Evolutionary conservation across 139 green algal species (phyloP).

Genomic region (Micromonas commoda): DNA sequence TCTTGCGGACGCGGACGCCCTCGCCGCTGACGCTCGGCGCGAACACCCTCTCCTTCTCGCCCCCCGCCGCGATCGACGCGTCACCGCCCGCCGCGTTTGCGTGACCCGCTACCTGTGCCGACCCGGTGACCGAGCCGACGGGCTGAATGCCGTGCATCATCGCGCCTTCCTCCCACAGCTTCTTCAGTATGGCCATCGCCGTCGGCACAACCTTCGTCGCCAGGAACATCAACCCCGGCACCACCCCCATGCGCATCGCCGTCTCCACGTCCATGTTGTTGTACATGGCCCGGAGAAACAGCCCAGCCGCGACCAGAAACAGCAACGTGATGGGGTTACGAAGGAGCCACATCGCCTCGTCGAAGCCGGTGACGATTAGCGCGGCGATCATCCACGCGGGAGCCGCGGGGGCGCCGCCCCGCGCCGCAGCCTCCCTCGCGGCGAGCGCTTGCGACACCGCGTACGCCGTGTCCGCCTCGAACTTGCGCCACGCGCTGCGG

Average conservation of each 20-base stretch:
- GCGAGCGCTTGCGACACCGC: conserved; percentile 3
- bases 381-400: conserved; percentile 27
- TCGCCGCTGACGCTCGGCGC: neutral
- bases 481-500: neutral
- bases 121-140: neutral
- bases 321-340: conserved; percentile 17
- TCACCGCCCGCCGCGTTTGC: neutral
- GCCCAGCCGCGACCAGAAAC: neutral
- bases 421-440: neutral
- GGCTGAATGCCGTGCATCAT: neutral
- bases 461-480: conserved; percentile 17
- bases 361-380: conserved; percentile 18
- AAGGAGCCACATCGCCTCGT: conserved; percentile 26
- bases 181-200: neutral
- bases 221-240: neutral
- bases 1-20: neutral
- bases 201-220: conserved; percentile 1
- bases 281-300: conserved; percentile 12
- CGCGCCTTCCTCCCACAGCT: conserved; percentile 1
- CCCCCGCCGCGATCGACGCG: neutral
- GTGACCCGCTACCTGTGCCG: too few relatives aligned
- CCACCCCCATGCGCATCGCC: conserved; percentile 1
- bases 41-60: neutral
- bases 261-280: conserved; percentile 12
- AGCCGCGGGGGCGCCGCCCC: conserved; percentile 1